Evolutionary conservation across 345 rosid genomes (phyloP).

Genomic region (Hibiscus trionum): DNA sequence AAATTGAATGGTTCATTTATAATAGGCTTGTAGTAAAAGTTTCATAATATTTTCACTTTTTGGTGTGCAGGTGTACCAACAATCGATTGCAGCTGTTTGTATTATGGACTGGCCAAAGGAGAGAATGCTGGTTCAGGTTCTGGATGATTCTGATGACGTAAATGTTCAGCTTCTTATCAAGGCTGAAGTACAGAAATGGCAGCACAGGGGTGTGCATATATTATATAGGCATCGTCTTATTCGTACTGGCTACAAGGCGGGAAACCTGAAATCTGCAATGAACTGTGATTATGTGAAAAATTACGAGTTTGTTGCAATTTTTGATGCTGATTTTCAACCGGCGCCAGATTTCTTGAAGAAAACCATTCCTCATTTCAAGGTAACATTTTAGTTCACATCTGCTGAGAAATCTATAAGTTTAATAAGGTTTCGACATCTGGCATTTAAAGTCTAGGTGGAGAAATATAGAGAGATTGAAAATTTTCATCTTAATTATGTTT

Average conservation of each 20-base stretch:
- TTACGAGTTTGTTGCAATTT: slow-evolving; percentile 78
- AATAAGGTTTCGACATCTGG: background rate
- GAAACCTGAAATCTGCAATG: slow-evolving; percentile 94
- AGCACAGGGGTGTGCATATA: slow-evolving; percentile 69
- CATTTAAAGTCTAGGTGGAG: background rate
- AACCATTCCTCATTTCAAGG: slow-evolving; percentile 77
- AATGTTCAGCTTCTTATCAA: slow-evolving; percentile 71
- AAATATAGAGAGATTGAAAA: background rate
- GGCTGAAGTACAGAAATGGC: slow-evolving; percentile 90
- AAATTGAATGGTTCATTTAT: background rate
- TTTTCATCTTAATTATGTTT: background rate
- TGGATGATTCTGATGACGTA: slow-evolving; percentile 80
- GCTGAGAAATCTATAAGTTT: background rate
- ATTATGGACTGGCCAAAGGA: slow-evolving; percentile 87
- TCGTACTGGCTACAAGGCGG: slow-evolving; percentile 86
- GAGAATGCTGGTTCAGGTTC: slow-evolving; percentile 74
- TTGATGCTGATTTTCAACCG: slow-evolving; percentile 93
- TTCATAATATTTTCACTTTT: background rate
- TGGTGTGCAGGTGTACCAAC: slow-evolving; percentile 60
- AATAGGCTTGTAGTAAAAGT: background rate
- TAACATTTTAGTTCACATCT: slow-evolving; percentile 9
- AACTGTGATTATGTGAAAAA: slow-evolving; percentile 74
- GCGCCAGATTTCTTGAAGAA: slow-evolving; percentile 79
- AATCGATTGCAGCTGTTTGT: slow-evolving; percentile 77
- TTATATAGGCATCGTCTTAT: slow-evolving; percentile 81